Evolutionary conservation across 257 asterid genomes (phyloP).

Genomic region (Lithospermum erythrorhizon): DNA sequence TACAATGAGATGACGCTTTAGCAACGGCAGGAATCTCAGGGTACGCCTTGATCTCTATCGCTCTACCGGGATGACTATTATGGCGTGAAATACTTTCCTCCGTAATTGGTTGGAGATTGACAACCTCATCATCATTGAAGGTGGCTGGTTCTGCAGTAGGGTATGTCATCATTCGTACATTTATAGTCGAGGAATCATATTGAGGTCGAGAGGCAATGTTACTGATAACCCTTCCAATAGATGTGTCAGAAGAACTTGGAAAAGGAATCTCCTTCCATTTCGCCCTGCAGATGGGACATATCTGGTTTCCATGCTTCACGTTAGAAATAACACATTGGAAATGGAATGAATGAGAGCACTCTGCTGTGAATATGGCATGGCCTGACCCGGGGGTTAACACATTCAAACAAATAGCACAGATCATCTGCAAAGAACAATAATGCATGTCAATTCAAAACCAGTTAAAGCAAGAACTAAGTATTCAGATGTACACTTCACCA

Average conservation of each 20-base stretch:
- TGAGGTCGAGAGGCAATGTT: conserved; percentile 23
- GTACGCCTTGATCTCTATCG: conserved; percentile 38
- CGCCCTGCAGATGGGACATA: conserved; percentile 81
- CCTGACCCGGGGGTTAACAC: conserved; percentile 68
- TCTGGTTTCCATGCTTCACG: conserved; percentile 72
- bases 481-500: neutral
- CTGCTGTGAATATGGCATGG: conserved; percentile 90
- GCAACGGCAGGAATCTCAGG: conserved; percentile 65
- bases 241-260: conserved; percentile 32
- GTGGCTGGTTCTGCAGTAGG: conserved; percentile 45
- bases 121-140: conserved; percentile 68
- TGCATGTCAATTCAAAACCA: conserved; percentile 2
- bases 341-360: conserved; percentile 89
- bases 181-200: conserved; percentile 29
- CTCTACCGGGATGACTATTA: conserved; percentile 8
- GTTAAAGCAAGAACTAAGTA: neutral
- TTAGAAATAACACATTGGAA: conserved; percentile 78
- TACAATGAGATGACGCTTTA: conserved; percentile 25
- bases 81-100: no score
- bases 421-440: conserved; percentile 34
- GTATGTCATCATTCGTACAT: conserved; percentile 37
- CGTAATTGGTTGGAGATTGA: conserved; percentile 14
- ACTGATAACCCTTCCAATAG: conserved; percentile 19
- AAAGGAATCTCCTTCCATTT: conserved; percentile 87
- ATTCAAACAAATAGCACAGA: conserved; percentile 74